Evolutionary conservation across 352 stramenopile species (phyloP).

Genomic region (Phytophthora syringae): DNA sequence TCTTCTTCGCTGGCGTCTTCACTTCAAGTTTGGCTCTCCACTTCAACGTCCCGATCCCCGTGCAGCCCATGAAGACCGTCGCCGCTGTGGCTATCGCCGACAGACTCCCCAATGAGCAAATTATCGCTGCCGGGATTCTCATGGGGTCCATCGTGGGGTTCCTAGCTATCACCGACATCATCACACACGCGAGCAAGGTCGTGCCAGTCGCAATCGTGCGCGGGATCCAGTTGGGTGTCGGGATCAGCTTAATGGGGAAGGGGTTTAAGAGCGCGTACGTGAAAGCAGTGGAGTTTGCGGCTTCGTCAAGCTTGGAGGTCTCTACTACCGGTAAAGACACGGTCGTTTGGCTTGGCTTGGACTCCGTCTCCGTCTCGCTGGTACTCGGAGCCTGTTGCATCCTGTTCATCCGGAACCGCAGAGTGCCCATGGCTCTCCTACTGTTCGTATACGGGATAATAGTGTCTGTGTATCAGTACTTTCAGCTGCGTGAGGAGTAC

Average conservation of each 20-base stretch:
- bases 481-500: conserved; percentile 50
- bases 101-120: conserved; percentile 73
- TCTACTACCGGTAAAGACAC: conserved; percentile 7
- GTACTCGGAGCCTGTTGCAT: conserved; percentile 80
- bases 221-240: conserved; percentile 93
- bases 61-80: conserved; percentile 97
- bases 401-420: conserved; percentile 62
- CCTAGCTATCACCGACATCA: conserved; percentile 87
- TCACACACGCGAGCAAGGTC: conserved; percentile 89
- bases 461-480: conserved; percentile 68
- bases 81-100: conserved; percentile 90
- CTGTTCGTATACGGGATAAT: conserved; percentile 79
- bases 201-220: conserved; percentile 91
- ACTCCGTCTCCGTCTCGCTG: conserved; percentile 72
- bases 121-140: conserved; percentile 89
- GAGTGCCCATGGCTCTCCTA: conserved; percentile 67
- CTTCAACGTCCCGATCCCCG: conserved; percentile 94
- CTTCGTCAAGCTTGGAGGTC: conserved; percentile 17
- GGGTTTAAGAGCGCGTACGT: conserved; percentile 83
- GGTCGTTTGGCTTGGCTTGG: conserved; percentile 69
- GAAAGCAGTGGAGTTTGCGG: conserved; percentile 37
- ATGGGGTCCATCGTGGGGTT: conserved; percentile 73
- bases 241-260: conserved; percentile 85
- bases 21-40: conserved; percentile 86
- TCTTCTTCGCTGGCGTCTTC: conserved; percentile 93